phyloP scores from a whole-genome alignment of 768 basidiomycete species.

The Boletus subparvulus region DNA sequence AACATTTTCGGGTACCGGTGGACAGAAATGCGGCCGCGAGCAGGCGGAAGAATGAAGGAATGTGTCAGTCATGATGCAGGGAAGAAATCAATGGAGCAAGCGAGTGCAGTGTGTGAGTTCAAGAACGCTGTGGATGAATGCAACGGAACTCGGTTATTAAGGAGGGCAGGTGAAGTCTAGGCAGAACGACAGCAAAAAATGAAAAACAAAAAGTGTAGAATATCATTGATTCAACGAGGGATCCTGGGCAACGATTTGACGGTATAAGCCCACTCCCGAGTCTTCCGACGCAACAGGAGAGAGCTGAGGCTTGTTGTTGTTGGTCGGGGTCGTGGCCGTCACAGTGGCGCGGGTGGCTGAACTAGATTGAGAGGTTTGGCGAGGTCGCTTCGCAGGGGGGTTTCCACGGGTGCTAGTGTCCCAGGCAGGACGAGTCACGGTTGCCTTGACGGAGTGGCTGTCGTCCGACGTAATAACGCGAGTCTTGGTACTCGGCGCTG shows the following conservation, averaged over 20 bases:
- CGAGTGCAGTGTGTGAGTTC: slow-evolving; percentile 28
- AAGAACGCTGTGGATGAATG: slow-evolving; percentile 24
- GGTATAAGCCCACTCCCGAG: slow-evolving; percentile 82
- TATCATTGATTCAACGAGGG: slow-evolving; percentile 54
- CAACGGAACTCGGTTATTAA: slow-evolving; percentile 23
- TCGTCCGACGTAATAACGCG: slow-evolving; percentile 60
- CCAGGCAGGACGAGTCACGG: slow-evolving; percentile 76
- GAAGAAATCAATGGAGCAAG: slow-evolving; percentile 24
- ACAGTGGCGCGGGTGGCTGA: slow-evolving; percentile 47
- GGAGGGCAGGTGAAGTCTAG: slow-evolving; percentile 20
- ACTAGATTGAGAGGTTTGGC: slow-evolving; percentile 74
- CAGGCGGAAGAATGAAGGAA: slow-evolving; percentile 25
- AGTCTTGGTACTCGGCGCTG: slow-evolving; percentile 42
- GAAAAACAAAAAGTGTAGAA: neutral
- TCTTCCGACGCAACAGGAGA: slow-evolving; percentile 73
- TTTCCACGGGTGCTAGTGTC: slow-evolving; percentile 56
- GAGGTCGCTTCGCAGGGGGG: slow-evolving; percentile 52
- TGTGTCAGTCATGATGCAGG: slow-evolving; percentile 33
- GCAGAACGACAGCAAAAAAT: slow-evolving; percentile 7
- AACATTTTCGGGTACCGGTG: slow-evolving; percentile 26
- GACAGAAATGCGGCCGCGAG: slow-evolving; percentile 22
- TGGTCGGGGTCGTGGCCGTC: slow-evolving; percentile 26
- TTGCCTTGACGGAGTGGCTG: slow-evolving; percentile 63
- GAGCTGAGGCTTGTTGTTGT: slow-evolving; percentile 37
- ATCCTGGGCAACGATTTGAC: slow-evolving; percentile 76